These are phyloP conservation scores for Oryza meridionalis DNA, from an alignment of 176 grass and related monocot species.

Conservation along the genomic window DNA sequence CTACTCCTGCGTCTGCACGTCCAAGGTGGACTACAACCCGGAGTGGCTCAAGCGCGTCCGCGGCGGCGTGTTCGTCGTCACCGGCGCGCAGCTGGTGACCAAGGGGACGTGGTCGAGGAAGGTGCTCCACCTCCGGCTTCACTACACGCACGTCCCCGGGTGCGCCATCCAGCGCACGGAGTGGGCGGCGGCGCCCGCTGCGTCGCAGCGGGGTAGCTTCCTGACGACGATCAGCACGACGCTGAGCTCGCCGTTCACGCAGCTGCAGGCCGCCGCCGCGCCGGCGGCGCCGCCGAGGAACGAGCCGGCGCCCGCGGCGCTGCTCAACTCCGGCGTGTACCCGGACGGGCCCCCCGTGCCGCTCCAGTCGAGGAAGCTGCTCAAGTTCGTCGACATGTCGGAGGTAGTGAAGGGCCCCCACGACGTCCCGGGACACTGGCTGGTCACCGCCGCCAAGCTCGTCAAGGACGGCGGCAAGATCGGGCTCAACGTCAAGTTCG, in stretches of 20 bases:
- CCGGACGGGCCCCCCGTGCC: conserved; percentile 89
- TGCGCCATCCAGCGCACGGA: conserved; percentile 74
- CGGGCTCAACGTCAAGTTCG: conserved; percentile 80
- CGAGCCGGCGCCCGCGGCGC: conserved; percentile 74
- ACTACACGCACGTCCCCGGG: conserved; percentile 74
- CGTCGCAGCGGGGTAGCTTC: conserved; percentile 93
- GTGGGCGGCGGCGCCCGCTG: conserved; percentile 65
- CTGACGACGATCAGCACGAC: conserved; percentile 85
- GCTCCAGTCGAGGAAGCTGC: conserved; percentile 79
- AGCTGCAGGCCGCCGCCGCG: neutral
- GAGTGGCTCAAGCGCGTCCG: conserved; percentile 65
- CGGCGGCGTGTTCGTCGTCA: conserved; percentile 81
- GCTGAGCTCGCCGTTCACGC: conserved; percentile 73
- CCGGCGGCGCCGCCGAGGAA: conserved; percentile 44
- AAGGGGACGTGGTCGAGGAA: conserved; percentile 92
- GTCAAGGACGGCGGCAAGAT: conserved; percentile 79
- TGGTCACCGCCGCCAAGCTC: conserved; percentile 67
- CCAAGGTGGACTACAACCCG: conserved; percentile 58
- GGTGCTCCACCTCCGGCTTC: conserved; percentile 79
- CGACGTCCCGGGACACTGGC: conserved; percentile 87
- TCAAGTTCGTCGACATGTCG: conserved; percentile 90
- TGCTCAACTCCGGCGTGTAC: conserved; percentile 91
- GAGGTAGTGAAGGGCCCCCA: conserved; percentile 86
- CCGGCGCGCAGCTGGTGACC: conserved; percentile 79
- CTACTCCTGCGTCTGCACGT: conserved; percentile 79